Evolutionary conservation across 768 basidiomycete species (phyloP), one percentile per base, ranked within the genome.

Genomic region (Boletus sp.): DNA sequence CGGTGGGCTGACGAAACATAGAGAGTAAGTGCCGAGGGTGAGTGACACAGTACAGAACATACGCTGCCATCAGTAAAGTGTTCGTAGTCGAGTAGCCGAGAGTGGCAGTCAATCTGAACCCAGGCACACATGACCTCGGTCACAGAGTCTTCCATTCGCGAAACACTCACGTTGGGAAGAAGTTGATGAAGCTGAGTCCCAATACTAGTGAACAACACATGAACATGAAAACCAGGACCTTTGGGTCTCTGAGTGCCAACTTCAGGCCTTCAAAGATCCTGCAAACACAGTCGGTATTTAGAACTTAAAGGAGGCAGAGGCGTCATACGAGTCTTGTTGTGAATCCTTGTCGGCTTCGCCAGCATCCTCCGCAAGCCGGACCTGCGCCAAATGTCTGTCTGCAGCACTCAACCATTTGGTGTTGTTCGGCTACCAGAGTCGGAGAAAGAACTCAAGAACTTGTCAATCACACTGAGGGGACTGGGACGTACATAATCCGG

Each of bases 281-380:
- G 21, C 11, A 21, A 27, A 21, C 2, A 29, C 10, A 41, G 6
- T 61, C 17, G 6, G 17, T n/a, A 40, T 47, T n/a, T 14, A 1
- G 17, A 19, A 11, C 14, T 21, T 6, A 25, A 17, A n/a, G 34
- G 10, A 21, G 14, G 33, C 13, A 35, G 30, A 38, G 39, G 35
- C 14, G 14, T 72, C 82, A 37, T 63, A 85, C 85, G 84, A 81
- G 50, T 82, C 83, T 32, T 76, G 69, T 0, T 64, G 64, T n/a
- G 77, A 78, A 58, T 87, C 85, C 59, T 77, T 69, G 58, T 87
- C 85, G 0, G 84, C 84, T 70, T 85, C 84, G 2, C 84, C 83
- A 9, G 80, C 82, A 62, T 87, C 84, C 60, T 87, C 85, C 0
- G 84, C 81, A 15, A 87, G 78, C 14, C 85, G 81, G 15, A 78